Percentiles rank a stretch among this genome's conserved stretches.
These are phyloP conservation scores for Aegle marmelos DNA, from an alignment of 345 rosid species.

Conservation along the genomic window DNA sequence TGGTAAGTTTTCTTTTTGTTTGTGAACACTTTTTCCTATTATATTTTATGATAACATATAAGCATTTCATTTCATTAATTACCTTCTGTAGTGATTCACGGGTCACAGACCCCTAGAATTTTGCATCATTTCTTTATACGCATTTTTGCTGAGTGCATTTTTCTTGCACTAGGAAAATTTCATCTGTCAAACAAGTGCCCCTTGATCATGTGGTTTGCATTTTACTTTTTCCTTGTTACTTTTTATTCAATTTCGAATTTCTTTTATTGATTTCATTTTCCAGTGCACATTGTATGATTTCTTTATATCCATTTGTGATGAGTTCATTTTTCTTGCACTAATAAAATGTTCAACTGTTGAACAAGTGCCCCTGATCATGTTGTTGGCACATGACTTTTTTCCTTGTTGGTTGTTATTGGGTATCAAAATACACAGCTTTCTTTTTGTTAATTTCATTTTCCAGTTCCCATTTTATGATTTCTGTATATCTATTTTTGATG, in stretches of 20 bases:
- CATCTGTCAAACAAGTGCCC: not conserved
- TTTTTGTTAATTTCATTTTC: not conserved
- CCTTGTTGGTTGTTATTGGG: not conserved
- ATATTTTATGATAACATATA: not conserved
- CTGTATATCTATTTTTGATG: not conserved
- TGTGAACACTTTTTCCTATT: not conserved
- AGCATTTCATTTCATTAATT: not conserved
- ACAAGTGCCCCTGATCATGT: not conserved
- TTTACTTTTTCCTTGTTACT: not conserved
- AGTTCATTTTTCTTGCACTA: not conserved
- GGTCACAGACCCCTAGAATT: not conserved
- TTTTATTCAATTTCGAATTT: not conserved
- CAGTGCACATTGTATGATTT: not conserved
- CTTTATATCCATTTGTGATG: not conserved
- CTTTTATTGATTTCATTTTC: not conserved
- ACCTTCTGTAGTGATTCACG: not conserved
- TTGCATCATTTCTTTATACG: not conserved
- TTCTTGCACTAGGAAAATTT: not conserved
- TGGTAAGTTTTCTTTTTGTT: slow-evolving; percentile 44
- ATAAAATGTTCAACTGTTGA: not conserved
- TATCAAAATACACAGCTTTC: not conserved
- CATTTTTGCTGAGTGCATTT: not conserved
- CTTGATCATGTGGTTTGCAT: not conserved
- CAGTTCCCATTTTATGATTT: not conserved
- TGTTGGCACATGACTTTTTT: not conserved